These are phyloP conservation scores for Picea abies DNA, from an alignment of 83 land plant genomes.

Conservation along the genomic window DNA sequence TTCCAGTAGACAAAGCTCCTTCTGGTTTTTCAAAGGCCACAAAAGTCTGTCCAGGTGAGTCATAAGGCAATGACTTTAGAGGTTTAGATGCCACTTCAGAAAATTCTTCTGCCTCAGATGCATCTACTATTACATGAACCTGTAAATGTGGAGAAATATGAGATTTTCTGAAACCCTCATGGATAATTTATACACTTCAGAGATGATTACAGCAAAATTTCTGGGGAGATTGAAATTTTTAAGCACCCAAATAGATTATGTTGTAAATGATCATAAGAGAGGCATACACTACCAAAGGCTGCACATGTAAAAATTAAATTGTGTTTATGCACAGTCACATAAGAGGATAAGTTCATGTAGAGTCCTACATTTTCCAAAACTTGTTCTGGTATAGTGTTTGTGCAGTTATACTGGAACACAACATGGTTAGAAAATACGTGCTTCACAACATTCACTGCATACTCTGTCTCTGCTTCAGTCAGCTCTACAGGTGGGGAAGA, in stretches of 20 bases:
- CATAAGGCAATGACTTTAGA: conserved; percentile 77
- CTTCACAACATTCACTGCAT: conserved; percentile 93
- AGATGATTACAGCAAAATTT: not conserved
- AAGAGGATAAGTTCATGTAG: not conserved
- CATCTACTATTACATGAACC: conserved; percentile 88
- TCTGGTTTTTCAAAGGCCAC: conserved; percentile 93
- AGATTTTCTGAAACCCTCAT: not conserved
- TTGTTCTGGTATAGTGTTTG: conserved; percentile 93
- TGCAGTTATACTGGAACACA: conserved; percentile 95
- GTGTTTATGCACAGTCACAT: not conserved
- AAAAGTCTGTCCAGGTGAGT: conserved; percentile 93
- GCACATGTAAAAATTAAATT: not conserved
- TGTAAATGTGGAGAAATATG: conserved; percentile 28
- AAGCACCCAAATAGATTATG: not conserved
- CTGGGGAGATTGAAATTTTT: not conserved
- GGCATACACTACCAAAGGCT: not conserved
- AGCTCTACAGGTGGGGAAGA: conserved; percentile 94
- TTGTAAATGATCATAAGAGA: not conserved
- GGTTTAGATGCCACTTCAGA: conserved; percentile 66
- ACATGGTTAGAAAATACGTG: conserved; percentile 84
- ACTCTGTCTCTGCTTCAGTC: conserved; percentile 97
- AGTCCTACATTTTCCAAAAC: conserved; percentile 75
- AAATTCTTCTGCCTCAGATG: conserved; percentile 88
- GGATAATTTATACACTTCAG: not conserved
- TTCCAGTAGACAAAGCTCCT: conserved; percentile 78